These are phyloP conservation scores for Nicotiana knightiana DNA, from an alignment of 257 asterid genomes.

Conservation along the genomic window DNA sequence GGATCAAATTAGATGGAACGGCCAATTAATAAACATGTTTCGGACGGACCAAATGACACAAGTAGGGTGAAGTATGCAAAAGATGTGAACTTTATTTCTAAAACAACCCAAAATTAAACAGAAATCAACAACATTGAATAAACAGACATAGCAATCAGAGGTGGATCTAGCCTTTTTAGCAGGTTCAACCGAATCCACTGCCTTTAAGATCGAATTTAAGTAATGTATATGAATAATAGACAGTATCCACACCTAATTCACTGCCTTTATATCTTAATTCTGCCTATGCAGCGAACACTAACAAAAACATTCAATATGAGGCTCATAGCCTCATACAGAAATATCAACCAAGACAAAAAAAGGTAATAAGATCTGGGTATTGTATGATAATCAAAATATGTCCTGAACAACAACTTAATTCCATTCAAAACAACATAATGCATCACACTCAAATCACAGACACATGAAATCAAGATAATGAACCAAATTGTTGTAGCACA, in stretches of 20 bases:
- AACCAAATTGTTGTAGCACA: background rate
- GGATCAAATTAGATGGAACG: background rate
- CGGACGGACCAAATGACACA: background rate
- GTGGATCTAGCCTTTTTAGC: background rate
- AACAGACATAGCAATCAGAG: background rate
- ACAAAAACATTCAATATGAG: background rate
- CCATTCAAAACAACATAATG: background rate
- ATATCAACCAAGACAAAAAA: background rate
- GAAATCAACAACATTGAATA: background rate
- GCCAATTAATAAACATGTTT: background rate
- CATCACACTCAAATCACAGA: background rate
- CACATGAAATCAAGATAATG: background rate
- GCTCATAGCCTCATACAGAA: conserved; percentile 1
- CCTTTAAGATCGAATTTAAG: too few species aligned
- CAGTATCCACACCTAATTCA: background rate
- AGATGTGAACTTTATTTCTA: background rate
- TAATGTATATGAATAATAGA: background rate
- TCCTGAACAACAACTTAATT: background rate
- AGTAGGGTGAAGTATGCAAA: background rate
- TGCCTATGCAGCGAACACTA: background rate
- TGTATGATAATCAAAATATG: background rate
- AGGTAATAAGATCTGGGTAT: background rate
- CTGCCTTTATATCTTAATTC: background rate
- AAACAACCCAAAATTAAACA: background rate
- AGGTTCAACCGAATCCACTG: too few species aligned